Evolutionary conservation across 2,329 filamentous ascomycete species (phyloP).

Genomic region (Rhynchosporium secalis): DNA sequence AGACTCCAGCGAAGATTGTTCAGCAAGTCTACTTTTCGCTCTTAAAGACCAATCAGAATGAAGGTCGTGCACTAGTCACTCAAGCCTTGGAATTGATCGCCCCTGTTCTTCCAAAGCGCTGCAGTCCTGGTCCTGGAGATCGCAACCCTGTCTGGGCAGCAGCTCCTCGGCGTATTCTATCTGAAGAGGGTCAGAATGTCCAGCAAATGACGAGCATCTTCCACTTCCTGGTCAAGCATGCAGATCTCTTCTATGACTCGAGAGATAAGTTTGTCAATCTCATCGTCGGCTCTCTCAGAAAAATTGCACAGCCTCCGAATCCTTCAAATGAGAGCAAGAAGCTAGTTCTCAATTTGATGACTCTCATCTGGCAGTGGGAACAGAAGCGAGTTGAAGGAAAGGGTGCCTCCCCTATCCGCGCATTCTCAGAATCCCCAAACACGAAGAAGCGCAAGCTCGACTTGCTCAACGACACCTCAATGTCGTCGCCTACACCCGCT

Average conservation of each 20-base stretch:
- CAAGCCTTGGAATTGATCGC: conserved; percentile 93
- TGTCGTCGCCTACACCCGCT: conserved; percentile 55
- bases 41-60: conserved; percentile 89
- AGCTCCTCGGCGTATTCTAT: conserved; percentile 84
- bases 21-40: conserved; percentile 92
- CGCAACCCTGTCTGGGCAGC: conserved; percentile 84
- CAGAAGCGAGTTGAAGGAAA: conserved; percentile 71
- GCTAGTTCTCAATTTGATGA: conserved; percentile 86
- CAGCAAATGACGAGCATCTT: conserved; percentile 98
- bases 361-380: conserved; percentile 91
- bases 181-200: conserved; percentile 91
- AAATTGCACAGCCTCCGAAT: conserved; percentile 80
- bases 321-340: conserved; percentile 90
- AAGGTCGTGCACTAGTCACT: conserved; percentile 86
- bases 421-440: conserved; percentile 67
- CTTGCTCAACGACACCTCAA: conserved; percentile 47
- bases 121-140: conserved; percentile 66
- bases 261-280: conserved; percentile 86
- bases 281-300: conserved; percentile 85
- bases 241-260: conserved; percentile 91
- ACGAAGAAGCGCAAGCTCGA: conserved; percentile 77
- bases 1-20: conserved; percentile 94
- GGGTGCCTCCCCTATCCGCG: conserved; percentile 44
- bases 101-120: conserved; percentile 87
- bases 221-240: conserved; percentile 90